Base-by-base conservation (phyloP, 2,329 filamentous ascomycete species). In the Colletotrichum salicis region DNA sequence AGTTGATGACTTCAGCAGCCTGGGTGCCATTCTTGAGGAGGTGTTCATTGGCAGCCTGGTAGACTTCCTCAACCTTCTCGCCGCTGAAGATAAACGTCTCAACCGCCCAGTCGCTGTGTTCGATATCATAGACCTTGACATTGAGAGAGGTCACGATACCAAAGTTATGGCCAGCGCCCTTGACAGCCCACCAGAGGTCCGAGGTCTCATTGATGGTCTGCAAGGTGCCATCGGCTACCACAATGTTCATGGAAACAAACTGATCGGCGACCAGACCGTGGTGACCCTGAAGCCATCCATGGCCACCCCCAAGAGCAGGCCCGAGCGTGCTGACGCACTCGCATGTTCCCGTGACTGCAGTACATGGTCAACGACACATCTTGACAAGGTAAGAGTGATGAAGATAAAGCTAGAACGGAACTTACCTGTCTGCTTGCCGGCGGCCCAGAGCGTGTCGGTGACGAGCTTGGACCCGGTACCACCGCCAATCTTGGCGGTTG, bases 141-240 rank as follows among this genome's bases (percentile, higher is more conserved):
- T 81, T 84, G 11, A 85, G 78, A 1, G 83, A 84, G 0, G 87
- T 89, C 12, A 90, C 87, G 54, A 90, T 86, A 5, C 88, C 89
- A 70, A 90, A 90, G 77, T 90, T 90, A 74, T 89, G 87, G 1
- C 88, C 88, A 1, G 88, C 88, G 1, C 89, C 89, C 66, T 84
- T 81, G 70, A 91, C 81, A 1, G 83, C 89, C 88, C 88, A 91
- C 80, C 83, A 91, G 2, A 91, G 83, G 45, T 90, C 87, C 0
- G 84, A 83, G 8, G 79, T 78, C 51, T 79, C 76, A 66, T 83
- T 77, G 1, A 86, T 78, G 0, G 80, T 84, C 7, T 77, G 70
- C 58, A 83, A 62, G 11, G 77, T 81, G 15, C 88, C 87, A 71
- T 87, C 79, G 5, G 87, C 86, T 1, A 89, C 80, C 0, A 89